These are phyloP conservation scores for Brassica rapa DNA, from an alignment of 345 rosid species.

Conservation along the genomic window DNA sequence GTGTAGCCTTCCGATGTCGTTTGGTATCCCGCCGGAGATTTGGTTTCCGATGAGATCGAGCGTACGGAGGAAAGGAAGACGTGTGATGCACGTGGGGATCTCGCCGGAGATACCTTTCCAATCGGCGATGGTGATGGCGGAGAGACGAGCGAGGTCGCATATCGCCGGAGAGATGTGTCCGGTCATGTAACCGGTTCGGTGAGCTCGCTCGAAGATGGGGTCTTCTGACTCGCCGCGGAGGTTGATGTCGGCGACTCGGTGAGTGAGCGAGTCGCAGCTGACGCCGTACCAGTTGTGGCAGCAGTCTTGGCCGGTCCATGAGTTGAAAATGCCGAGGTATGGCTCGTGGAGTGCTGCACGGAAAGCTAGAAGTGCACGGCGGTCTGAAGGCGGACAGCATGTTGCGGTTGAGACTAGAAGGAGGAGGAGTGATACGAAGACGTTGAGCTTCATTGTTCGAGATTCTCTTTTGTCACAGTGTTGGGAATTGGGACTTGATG, in stretches of 20 bases:
- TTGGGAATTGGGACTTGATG: constrained; percentile 30
- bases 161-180: constrained; percentile 65
- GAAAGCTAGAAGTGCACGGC: constrained; percentile 67
- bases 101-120: constrained; percentile 91
- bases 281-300: constrained; percentile 90
- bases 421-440: constrained; percentile 37
- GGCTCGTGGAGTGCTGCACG: constrained; percentile 70
- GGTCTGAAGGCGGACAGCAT: constrained; percentile 74
- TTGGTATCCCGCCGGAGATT: constrained; percentile 62
- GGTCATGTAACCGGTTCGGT: constrained; percentile 75
- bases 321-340: constrained; percentile 66
- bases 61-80: constrained; percentile 67
- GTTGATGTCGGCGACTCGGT: constrained; percentile 78
- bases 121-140: constrained; percentile 71
- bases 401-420: constrained; percentile 42
- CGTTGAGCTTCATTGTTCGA: constrained; percentile 23
- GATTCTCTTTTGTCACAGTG: constrained; percentile 29
- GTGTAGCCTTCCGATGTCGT: constrained; percentile 56
- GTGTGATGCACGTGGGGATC: constrained; percentile 66
- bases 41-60: constrained; percentile 76
- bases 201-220: constrained; percentile 66
- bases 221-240: constrained; percentile 93
- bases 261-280: constrained; percentile 68
- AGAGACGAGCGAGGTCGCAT: constrained; percentile 64
- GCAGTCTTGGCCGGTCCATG: constrained; percentile 85